phyloP scores from a whole-genome alignment of 2,329 filamentous ascomycete species.

The Fusarium sp. region DNA sequence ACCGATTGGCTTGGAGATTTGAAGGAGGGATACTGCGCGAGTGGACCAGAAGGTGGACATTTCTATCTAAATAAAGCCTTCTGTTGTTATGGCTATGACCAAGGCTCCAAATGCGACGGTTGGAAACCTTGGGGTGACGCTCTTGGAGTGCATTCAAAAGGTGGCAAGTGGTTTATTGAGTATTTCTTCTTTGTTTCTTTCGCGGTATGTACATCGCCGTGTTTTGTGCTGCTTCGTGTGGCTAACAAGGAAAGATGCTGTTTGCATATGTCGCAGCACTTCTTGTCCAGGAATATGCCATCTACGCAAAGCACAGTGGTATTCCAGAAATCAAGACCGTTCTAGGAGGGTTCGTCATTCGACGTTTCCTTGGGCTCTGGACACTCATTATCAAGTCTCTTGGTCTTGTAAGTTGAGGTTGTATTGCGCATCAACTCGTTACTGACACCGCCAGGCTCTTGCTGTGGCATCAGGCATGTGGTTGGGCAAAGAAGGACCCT shows the following conservation, averaged over 20 bases:
- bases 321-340: slow-evolving; percentile 99
- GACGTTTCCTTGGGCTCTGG: slow-evolving; percentile 87
- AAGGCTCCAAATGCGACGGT: slow-evolving; percentile 82
- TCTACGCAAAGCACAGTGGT: slow-evolving; percentile 92
- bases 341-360: slow-evolving; percentile 92
- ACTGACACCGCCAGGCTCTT: slow-evolving; percentile 72
- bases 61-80: slow-evolving; percentile 94
- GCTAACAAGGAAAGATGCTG: slow-evolving; percentile 66
- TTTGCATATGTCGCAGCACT: slow-evolving; percentile 84
- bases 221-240: not conserved
- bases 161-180: slow-evolving; percentile 83
- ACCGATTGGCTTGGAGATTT: slow-evolving; percentile 95
- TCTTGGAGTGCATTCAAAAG: slow-evolving; percentile 72
- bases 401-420: slow-evolving; percentile 73
- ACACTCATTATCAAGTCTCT: slow-evolving; percentile 90
- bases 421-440: not conserved
- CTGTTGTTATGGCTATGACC: slow-evolving; percentile 93
- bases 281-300: slow-evolving; percentile 84
- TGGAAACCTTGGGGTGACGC: slow-evolving; percentile 90
- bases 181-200: slow-evolving; percentile 90
- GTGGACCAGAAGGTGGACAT: slow-evolving; percentile 78
- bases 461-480: slow-evolving; percentile 95
- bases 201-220: slow-evolving; percentile 69
- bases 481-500: slow-evolving; percentile 94
- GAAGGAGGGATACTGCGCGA: slow-evolving; percentile 89